phyloP scores from a whole-genome alignment of 2,329 filamentous ascomycete species.

The Cylindrodendrum hubeiense region DNA sequence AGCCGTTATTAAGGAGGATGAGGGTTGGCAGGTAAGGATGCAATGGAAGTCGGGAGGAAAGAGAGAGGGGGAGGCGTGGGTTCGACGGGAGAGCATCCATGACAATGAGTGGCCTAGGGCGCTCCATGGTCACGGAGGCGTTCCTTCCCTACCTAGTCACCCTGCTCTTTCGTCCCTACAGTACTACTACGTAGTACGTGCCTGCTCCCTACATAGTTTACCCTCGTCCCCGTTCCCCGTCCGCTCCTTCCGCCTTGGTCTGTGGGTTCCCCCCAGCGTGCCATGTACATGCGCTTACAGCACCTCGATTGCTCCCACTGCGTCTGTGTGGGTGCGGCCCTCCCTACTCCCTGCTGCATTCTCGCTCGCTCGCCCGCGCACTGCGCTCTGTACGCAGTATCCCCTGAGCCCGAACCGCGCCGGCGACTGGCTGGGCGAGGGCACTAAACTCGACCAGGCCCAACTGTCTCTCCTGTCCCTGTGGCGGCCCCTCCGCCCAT shows the following conservation, averaged over 20 bases:
- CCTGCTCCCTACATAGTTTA: conserved; percentile 12
- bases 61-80: conserved; percentile 25
- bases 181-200: no score
- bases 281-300: neutral
- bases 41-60: conserved; percentile 5
- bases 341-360: neutral
- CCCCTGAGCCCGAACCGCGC: conserved; percentile 25
- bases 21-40: conserved; percentile 1
- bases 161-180: conserved; percentile 10
- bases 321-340: neutral
- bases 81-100: conserved; percentile 10
- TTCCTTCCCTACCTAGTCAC: conserved; percentile 18
- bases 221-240: conserved; percentile 19
- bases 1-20: neutral
- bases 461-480: conserved; percentile 1
- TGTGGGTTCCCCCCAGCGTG: neutral
- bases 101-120: conserved; percentile 3
- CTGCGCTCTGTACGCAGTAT: neutral
- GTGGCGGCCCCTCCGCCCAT: conserved; percentile 10
- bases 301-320: no score
- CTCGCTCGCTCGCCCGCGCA: neutral
- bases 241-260: conserved; percentile 15
- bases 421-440: conserved; percentile 1
- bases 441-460: conserved; percentile 7
- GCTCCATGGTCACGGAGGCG: conserved; percentile 9